These are phyloP conservation scores for Aspergillus sp. DNA, from an alignment of 2,329 filamentous ascomycete genomes.

Conservation along the genomic window DNA sequence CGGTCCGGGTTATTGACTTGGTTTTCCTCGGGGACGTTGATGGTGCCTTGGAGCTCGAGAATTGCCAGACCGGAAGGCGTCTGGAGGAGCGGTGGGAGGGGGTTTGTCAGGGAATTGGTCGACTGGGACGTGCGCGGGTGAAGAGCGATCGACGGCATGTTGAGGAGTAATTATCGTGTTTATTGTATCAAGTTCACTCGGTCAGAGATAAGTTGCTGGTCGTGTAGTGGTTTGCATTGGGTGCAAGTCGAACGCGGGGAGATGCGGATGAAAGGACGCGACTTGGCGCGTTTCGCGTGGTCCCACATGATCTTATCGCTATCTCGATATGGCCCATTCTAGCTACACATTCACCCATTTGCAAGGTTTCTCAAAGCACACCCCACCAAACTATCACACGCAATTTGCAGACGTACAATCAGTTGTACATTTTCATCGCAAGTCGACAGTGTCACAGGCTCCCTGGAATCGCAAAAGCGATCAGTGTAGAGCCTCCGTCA, in stretches of 20 bases:
- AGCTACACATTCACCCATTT: too few relatives aligned
- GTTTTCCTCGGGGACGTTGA: slow-evolving; percentile 66
- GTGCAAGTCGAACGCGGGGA: not conserved
- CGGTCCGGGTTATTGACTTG: slow-evolving; percentile 27
- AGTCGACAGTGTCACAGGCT: too few relatives aligned
- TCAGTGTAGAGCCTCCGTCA: too few relatives aligned
- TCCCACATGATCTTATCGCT: not conserved
- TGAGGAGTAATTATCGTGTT: not conserved
- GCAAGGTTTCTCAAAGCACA: too few relatives aligned
- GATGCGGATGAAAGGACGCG: not conserved
- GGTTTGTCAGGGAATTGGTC: slow-evolving; percentile 40
- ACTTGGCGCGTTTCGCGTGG: not conserved
- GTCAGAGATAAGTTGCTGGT: too few relatives aligned
- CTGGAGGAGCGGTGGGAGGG: slow-evolving; percentile 78
- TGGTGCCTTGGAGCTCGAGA: slow-evolving; percentile 86
- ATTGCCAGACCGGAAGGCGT: slow-evolving; percentile 88
- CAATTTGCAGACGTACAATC: too few relatives aligned
- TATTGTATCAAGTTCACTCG: too few relatives aligned
- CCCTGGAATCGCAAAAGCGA: too few relatives aligned
- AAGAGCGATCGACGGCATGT: slow-evolving; percentile 45
- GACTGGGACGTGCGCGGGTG: slow-evolving; percentile 25
- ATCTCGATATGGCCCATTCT: too few relatives aligned
- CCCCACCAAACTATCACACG: too few relatives aligned
- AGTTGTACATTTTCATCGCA: too few relatives aligned
- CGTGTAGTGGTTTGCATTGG: too few relatives aligned